Conservation (phyloP, 306 rosid genomes). For the Glycyrrhiza uralensis region DNA sequence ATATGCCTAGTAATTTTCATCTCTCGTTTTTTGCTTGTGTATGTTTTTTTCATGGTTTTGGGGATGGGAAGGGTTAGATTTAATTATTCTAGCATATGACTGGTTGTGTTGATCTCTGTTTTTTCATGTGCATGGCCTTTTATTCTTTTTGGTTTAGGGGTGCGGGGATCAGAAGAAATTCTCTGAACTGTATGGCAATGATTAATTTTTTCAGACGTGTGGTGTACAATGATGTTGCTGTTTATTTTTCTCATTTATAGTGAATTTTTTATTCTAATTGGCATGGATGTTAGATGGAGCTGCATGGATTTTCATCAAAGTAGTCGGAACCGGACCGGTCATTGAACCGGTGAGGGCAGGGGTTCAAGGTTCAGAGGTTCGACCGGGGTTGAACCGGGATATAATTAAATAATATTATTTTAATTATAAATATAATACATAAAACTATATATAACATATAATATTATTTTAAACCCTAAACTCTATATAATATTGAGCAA, state of each 20-base stretch:
- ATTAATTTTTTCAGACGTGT: not conserved
- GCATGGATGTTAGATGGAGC: conserved; percentile 1
- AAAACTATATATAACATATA: no score
- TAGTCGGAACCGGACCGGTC: no score
- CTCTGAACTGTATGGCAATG: not conserved
- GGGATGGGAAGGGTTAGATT: not conserved
- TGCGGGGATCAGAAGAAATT: not conserved
- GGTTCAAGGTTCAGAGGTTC: no score
- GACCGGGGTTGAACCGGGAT: no score
- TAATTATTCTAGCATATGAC: not conserved
- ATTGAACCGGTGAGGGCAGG: no score
- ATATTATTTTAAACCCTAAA: no score
- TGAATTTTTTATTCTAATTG: conserved; percentile 10
- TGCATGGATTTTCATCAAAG: no score
- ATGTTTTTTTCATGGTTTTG: not conserved
- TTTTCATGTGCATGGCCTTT: not conserved
- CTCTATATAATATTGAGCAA: no score
- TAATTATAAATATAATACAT: no score
- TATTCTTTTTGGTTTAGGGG: not conserved
- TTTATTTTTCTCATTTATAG: not conserved
- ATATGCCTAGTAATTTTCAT: not conserved
- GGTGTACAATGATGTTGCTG: not conserved
- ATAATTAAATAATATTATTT: no score
- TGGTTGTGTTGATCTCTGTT: not conserved
- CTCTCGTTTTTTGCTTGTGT: not conserved